Percentiles rank a stretch among this genome's conserved stretches.
These are phyloP conservation scores for Rubroboletus satanas DNA, from an alignment of 768 basidiomycete species.

Conservation along the genomic window DNA sequence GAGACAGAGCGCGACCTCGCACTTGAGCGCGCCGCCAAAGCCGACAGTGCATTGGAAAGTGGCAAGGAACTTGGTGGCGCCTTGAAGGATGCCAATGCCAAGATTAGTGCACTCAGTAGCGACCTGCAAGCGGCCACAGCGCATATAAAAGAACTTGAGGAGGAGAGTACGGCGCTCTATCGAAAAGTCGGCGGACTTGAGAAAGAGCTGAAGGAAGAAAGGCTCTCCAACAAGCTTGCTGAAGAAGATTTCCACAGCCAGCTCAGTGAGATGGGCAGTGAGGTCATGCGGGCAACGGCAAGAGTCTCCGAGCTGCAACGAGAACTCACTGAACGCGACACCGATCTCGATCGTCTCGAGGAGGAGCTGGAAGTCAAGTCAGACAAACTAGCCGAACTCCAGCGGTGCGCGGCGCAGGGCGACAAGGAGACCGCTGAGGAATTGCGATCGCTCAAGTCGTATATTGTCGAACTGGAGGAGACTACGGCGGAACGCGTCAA, in stretches of 20 bases:
- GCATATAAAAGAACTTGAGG: slow-evolving; percentile 59
- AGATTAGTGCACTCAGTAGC: slow-evolving; percentile 48
- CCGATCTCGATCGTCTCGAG: slow-evolving; percentile 28
- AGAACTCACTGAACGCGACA: slow-evolving; percentile 41
- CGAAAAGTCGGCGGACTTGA: slow-evolving; percentile 53
- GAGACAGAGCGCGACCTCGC: slow-evolving; percentile 54
- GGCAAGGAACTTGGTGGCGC: slow-evolving; percentile 68
- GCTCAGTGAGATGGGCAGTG: slow-evolving; percentile 28
- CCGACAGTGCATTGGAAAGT: slow-evolving; percentile 58
- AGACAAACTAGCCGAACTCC: slow-evolving; percentile 22
- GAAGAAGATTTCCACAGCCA: slow-evolving; percentile 39
- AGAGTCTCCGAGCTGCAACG: slow-evolving; percentile 42
- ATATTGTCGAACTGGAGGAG: slow-evolving; percentile 58
- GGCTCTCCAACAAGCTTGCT: slow-evolving; percentile 37
- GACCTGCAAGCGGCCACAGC: slow-evolving; percentile 52
- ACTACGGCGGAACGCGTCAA: slow-evolving; percentile 50
- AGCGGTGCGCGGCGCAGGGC: slow-evolving; percentile 22
- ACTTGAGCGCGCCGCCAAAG: slow-evolving; percentile 57
- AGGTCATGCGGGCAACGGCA: slow-evolving; percentile 31
- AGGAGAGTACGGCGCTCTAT: slow-evolving; percentile 52
- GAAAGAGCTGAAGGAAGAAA: slow-evolving; percentile 53
- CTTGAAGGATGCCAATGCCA: slow-evolving; percentile 61
- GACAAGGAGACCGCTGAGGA: slow-evolving; percentile 31
- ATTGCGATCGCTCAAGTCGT: slow-evolving; percentile 41
- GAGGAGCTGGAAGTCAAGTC: slow-evolving; percentile 42